Evolutionary conservation across 2,329 filamentous ascomycete species (phyloP), one percentile per base, ranked within the genome.

Genomic region (Aureobasidium pullulans): DNA sequence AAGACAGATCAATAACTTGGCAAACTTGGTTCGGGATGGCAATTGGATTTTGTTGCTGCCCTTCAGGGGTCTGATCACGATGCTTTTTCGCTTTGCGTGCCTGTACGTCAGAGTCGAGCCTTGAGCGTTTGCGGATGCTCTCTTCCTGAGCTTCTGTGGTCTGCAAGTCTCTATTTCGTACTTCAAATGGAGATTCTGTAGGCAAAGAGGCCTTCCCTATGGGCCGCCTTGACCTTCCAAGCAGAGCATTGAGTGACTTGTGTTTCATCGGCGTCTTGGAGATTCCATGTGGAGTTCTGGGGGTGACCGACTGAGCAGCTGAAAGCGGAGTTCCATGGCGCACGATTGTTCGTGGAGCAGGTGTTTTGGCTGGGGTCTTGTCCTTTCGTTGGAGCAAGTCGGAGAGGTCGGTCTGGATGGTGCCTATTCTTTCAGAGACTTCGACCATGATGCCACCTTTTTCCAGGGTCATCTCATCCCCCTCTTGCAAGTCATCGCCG

Each of bases 391-490:
- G 86, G 47, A 94, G 75, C 31, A 96, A 72, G 31, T 86, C 85
- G 0, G 87, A 84, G 29, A 96, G 71, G 67, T 96, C 90, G 53
- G 93, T 91, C 65, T 93, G 81, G 1, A 81, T 84, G 36, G 79
- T 82, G 7, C 86, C 89, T n/a, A 88, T 77, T 40, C 81, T 82
- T 60, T 96, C 90, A 28, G 83, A 82, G 1, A 96, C 89, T 72
- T 96, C 85, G 10, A 96, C 87, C 60, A 95, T 80, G 31, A 89
- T 82, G 1, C 84, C 84, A 49, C 86, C 87, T 52, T 85, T 82
- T 65, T 96, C 90, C 56, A 96, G 77, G 60, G 84, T 80, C 56
- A 96, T 71, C 72, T 96, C 90, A 62, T 96, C 89, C 6, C 91
- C 92, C 61, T 94, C 88, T 36, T 83, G 82, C 23, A 96, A 76